Base-by-base conservation (phyloP, 805 yeast species). In the Saccharomycopsis guyanensis region DNA sequence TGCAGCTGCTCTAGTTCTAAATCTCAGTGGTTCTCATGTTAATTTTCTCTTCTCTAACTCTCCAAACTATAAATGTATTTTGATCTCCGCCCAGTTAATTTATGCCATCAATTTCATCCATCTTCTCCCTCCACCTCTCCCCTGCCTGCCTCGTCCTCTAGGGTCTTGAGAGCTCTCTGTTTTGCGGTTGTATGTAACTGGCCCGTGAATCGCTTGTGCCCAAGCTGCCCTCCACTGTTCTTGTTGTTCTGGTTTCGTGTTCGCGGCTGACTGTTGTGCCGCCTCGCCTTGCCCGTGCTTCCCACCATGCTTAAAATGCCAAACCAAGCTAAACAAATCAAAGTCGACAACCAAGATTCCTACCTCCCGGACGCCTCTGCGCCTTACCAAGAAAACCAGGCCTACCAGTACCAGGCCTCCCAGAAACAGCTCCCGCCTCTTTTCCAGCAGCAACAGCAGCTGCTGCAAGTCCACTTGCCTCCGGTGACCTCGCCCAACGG, bases 391-490 rank as follows among this genome's bases (percentile, higher is more conserved):
- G 29, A 25, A 6, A 7, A 6, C 29, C 29, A 25, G 29, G 29
- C 10, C 10, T 25, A 7, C 10, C 29, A 6, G 10, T 25, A 25
- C 10, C 29, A 6, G 29, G n/a, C n/a, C n/a, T n/a, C n/a, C n/a
- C 29, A 25, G 29, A 25, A 25, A 10, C 29, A 25, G 10, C 29
- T 25, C 29, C 29, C 29, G 10, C 29, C 29, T 6, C 29, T 25
- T 10, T 25, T 15, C 37, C 37, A 33, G 37, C 37, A 33, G 37
- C 19, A 10, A 10, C 37, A 33, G 37, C 37, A 33, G 37, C 37
- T 6, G 20, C 20, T 8, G 20, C 37, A 33, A 15, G 19, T 15
- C 20, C 37, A 33, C 10, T 12, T 33, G 10, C 37, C 37, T 15
- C 37, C 37, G 10, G 37, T 33, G 6, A 15, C 19, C 7, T 18